Conservation (phyloP, 306 rosid genomes). For the Malus fusca region DNA sequence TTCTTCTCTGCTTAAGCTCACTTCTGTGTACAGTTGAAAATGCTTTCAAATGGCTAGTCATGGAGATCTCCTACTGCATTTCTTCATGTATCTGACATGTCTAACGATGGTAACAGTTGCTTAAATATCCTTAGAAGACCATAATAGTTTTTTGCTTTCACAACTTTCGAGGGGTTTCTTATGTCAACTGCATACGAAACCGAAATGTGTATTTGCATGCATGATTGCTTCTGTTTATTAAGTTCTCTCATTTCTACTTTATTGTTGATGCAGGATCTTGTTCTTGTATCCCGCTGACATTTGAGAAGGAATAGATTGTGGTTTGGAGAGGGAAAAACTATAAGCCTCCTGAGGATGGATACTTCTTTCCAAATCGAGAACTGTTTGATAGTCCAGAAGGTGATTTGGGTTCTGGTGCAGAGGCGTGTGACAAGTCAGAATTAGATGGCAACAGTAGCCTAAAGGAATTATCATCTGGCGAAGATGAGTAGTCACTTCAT, state of each 20-base stretch:
- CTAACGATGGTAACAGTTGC: neutral
- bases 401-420: slow-evolving; percentile 9
- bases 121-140: neutral
- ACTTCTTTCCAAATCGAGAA: slow-evolving; percentile 35
- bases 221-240: neutral
- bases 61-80: neutral
- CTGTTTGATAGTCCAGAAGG: slow-evolving; percentile 32
- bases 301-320: slow-evolving; percentile 84
- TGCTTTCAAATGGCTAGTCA: neutral
- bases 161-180: neutral
- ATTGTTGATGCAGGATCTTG: slow-evolving; percentile 57
- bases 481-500: slow-evolving; percentile 10
- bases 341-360: slow-evolving; percentile 31
- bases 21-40: neutral
- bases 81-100: neutral
- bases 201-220: neutral
- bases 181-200: neutral
- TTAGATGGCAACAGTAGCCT: neutral
- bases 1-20: neutral
- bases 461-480: slow-evolving; percentile 10
- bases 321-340: slow-evolving; percentile 75
- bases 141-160: neutral
- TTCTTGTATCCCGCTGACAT: slow-evolving; percentile 79
- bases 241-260: neutral
- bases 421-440: neutral